Evolutionary conservation across 2,329 filamentous ascomycete genomes (phyloP), one percentile per base, ranked within the genome.

Genomic region (Clonostachys rosea): DNA sequence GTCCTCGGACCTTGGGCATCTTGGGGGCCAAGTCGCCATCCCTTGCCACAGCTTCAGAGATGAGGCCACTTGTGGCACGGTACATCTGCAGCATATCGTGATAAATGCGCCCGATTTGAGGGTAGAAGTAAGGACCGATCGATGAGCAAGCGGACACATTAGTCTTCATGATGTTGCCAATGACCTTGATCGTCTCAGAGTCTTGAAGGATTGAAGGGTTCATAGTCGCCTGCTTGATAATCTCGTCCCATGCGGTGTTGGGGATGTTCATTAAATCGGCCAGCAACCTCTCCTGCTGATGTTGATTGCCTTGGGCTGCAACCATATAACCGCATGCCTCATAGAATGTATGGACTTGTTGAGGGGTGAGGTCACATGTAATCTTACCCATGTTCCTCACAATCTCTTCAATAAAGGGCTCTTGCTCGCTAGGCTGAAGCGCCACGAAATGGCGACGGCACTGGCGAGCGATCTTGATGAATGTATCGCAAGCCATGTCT

Each of bases 161-260:
- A 1, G 94, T 99, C 80, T 99, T 99, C 94, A 99, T 99, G 64
- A 99, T 96, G 70, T 99, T 99, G 55, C 94, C 94, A 52, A 99
- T 91, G 56, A 99, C 86, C 75, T 99, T 99, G 73, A 99, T 97
- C 1, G 91, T 95, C 57, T 99, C 91, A 11, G 85, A 76, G 60
- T 97, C 91, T 65, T 97, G 90, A 12, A 99, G 77, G 55, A 94
- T 91, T 18, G 84, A 79, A 0, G 94, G 90, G 62, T 96, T 86
- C 51, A 86, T 78, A 47, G 89, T 94, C 20, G 94, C 94, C 61
- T 87, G 82, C 56, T 83, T 82, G 62, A 99, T 99, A 59, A 99
- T 96, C 59, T 86, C 83, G 62, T 96, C 91, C 94, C 94, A 99
- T 17, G 94, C 95, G 36, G 83, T 78, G 61, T 99, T 99, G 20